Conservation (phyloP, 2,329 filamentous ascomycete species). For the Diaporthe sp. region DNA sequence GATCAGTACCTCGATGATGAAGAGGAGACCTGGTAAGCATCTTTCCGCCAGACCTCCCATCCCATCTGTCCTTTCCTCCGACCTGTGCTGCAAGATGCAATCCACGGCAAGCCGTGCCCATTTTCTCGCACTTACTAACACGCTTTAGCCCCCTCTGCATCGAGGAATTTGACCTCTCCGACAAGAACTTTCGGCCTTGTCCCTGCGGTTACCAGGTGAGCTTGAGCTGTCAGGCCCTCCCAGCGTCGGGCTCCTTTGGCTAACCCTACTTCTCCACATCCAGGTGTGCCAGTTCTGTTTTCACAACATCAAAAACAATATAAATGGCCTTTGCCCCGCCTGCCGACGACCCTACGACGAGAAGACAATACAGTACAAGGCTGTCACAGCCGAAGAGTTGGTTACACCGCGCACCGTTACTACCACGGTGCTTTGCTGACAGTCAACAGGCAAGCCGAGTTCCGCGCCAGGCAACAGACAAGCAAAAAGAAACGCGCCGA, state of each 20-base stretch:
- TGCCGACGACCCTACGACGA: slow-evolving; percentile 97
- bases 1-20: slow-evolving; percentile 81
- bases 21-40: slow-evolving; percentile 75
- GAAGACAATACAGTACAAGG: slow-evolving; percentile 96
- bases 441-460: slow-evolving; percentile 74
- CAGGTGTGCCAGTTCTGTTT: slow-evolving; percentile 99
- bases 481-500: slow-evolving; percentile 93
- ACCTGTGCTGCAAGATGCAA: slow-evolving; percentile 32
- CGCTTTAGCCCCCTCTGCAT: slow-evolving; percentile 89
- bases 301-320: slow-evolving; percentile 98
- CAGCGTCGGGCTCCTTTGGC: slow-evolving; percentile 35
- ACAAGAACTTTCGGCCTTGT: slow-evolving; percentile 97
- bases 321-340: slow-evolving; percentile 97
- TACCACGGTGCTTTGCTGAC: slow-evolving; percentile 45
- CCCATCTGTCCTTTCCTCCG: slow-evolving; percentile 42
- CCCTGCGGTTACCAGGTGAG: slow-evolving; percentile 97
- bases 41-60: neutral
- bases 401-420: slow-evolving; percentile 52
- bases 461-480: slow-evolving; percentile 84
- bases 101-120: slow-evolving; percentile 39
- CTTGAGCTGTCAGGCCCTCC: neutral
- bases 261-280: slow-evolving; percentile 40
- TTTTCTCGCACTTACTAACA: slow-evolving; percentile 47
- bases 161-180: slow-evolving; percentile 97
- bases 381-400: slow-evolving; percentile 95